These are phyloP conservation scores for Mytilinidion resinicola DNA, from an alignment of 495 filamentous ascomycete species.

Conservation along the genomic window DNA sequence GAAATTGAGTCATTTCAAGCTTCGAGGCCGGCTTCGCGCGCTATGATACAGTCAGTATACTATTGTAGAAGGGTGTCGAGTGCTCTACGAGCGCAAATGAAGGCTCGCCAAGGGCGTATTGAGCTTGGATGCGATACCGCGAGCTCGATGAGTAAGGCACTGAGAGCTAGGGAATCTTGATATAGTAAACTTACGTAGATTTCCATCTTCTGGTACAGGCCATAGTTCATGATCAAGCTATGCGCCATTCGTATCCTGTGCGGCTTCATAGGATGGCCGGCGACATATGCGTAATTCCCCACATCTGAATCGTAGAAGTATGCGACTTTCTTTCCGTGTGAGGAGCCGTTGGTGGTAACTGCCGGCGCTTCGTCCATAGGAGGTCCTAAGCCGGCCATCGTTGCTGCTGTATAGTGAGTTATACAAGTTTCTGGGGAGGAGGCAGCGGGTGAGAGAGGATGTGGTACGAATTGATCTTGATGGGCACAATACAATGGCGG, in stretches of 20 bases:
- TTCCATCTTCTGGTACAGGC: constrained; percentile 96
- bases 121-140: no score
- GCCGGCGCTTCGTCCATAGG: constrained; percentile 17
- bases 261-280: constrained; percentile 98
- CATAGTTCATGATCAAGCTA: constrained; percentile 97
- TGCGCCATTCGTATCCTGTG: constrained; percentile 96
- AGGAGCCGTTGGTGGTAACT: constrained; percentile 9
- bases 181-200: constrained; percentile 69
- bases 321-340: constrained; percentile 62
- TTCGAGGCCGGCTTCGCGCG: constrained; percentile 94
- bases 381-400: constrained; percentile 10
- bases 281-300: constrained; percentile 95
- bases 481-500: neutral
- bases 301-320: constrained; percentile 99
- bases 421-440: neutral
- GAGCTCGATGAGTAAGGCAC: no score
- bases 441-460: neutral
- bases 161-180: no score
- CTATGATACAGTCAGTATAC: constrained; percentile 42
- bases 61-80: neutral
- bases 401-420: neutral
- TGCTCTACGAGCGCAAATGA: neutral
- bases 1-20: constrained; percentile 98
- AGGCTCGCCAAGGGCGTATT: neutral
- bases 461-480: neutral